Conservation (phyloP, 2,329 filamentous ascomycete species). For the Arthrinium puccinioides region DNA sequence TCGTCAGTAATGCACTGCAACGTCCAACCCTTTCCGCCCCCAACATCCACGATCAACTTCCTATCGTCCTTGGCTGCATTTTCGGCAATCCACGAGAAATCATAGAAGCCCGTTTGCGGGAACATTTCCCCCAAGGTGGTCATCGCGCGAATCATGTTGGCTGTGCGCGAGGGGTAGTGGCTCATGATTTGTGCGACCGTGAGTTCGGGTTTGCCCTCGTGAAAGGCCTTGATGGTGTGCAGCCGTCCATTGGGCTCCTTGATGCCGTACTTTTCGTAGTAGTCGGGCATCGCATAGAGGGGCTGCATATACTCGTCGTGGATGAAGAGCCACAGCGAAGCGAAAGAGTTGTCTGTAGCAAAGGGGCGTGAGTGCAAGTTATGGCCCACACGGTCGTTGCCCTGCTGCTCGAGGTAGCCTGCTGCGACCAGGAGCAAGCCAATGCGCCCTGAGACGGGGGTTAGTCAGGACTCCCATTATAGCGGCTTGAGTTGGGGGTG, state of each 20-base stretch:
- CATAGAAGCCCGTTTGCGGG: neutral
- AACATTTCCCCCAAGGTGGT: neutral
- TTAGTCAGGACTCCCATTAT: no score
- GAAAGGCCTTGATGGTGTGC: neutral
- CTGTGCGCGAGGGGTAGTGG: neutral
- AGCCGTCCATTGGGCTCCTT: neutral
- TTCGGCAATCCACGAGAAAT: neutral
- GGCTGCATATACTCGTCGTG: neutral
- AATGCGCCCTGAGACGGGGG: neutral
- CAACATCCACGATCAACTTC: neutral
- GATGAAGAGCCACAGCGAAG: neutral
- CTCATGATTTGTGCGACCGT: neutral
- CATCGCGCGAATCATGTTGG: neutral
- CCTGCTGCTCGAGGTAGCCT: neutral
- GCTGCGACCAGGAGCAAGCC: neutral
- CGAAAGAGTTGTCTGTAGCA: neutral
- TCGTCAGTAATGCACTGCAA: neutral
- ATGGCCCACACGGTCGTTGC: neutral
- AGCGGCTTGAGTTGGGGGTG: no score
- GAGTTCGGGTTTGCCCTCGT: neutral
- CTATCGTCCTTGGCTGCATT: neutral
- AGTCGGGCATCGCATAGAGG: neutral
- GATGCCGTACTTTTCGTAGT: neutral
- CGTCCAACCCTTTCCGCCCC: neutral
- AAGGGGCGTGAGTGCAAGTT: neutral